Conservation (phyloP, 2,329 filamentous ascomycete species). For the Moelleriella libera region DNA sequence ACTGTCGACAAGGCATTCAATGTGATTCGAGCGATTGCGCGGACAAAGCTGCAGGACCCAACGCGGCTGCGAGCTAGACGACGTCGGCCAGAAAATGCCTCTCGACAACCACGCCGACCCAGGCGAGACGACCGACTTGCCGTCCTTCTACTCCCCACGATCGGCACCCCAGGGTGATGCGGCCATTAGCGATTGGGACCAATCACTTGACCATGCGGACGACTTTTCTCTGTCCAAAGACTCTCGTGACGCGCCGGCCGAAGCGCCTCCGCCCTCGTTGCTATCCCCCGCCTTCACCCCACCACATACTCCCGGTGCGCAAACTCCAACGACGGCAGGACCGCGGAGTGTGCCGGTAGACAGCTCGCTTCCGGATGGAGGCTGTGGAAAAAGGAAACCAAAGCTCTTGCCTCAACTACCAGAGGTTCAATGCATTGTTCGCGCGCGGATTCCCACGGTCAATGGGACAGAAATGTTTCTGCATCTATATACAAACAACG, state of each 20-base stretch:
- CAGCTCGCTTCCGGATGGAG: slow-evolving; percentile 40
- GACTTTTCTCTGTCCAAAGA: slow-evolving; percentile 20
- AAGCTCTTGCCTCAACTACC: slow-evolving; percentile 64
- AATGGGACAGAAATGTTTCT: slow-evolving; percentile 92
- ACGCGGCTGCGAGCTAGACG: background rate
- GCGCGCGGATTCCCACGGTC: slow-evolving; percentile 87
- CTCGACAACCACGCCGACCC: slow-evolving; percentile 2
- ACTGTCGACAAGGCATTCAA: background rate
- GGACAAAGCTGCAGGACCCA: background rate
- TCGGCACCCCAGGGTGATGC: slow-evolving; percentile 14
- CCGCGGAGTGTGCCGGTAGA: slow-evolving; percentile 46
- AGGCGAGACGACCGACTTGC: slow-evolving; percentile 20
- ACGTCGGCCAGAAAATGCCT: slow-evolving; percentile 1
- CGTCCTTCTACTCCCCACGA: slow-evolving; percentile 32
- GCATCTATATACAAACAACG: slow-evolving; percentile 84
- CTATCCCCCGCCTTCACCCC: slow-evolving; percentile 80
- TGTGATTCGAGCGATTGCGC: background rate
- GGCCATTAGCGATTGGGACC: slow-evolving; percentile 4
- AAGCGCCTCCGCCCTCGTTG: slow-evolving; percentile 46
- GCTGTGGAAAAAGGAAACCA: slow-evolving; percentile 50
- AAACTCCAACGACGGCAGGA: slow-evolving; percentile 30
- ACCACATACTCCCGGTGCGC: slow-evolving; percentile 46
- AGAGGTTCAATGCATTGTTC: slow-evolving; percentile 82
- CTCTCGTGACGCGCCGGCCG: slow-evolving; percentile 3
- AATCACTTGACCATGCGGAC: slow-evolving; percentile 12